Percentiles rank a stretch among this genome's conserved stretches.
phyloP scores from a whole-genome alignment of 2,329 filamentous ascomycete species.

The Berkeleyomyces basicola region DNA sequence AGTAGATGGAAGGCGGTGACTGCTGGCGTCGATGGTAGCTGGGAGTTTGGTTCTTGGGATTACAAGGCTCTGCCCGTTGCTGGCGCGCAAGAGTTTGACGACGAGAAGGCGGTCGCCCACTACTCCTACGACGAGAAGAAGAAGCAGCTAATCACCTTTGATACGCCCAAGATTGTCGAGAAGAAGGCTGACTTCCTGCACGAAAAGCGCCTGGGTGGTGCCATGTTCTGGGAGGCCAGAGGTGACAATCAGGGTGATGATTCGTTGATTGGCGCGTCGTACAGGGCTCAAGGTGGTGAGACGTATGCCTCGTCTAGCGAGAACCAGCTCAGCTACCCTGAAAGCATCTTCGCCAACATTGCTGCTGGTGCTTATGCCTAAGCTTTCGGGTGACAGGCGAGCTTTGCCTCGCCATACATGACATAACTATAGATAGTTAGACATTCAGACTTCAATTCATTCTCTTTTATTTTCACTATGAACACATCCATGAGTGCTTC shows the following conservation, averaged over 20 bases:
- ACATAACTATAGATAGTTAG: no score
- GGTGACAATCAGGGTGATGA: conserved; percentile 43
- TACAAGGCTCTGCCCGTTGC: conserved; percentile 58
- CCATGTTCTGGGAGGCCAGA: conserved; percentile 77
- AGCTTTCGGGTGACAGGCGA: no score
- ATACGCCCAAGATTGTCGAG: conserved; percentile 42
- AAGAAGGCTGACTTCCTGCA: conserved; percentile 52
- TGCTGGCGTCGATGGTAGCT: conserved; percentile 52
- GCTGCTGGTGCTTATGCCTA: conserved; percentile 18
- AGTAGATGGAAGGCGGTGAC: conserved; percentile 14
- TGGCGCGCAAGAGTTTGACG: conserved; percentile 40
- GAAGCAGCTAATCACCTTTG: conserved; percentile 54
- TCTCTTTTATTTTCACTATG: no score
- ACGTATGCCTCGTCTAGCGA: conserved; percentile 27
- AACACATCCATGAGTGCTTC: no score
- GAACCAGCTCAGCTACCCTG: conserved; percentile 36
- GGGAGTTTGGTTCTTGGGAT: conserved; percentile 63
- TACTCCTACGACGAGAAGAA: conserved; percentile 51
- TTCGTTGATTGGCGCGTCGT: conserved; percentile 41
- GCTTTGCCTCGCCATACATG: no score
- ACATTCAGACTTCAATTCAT: no score
- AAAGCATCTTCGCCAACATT: conserved; percentile 40
- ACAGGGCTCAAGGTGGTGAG: conserved; percentile 25
- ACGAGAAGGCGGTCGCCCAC: conserved; percentile 41
- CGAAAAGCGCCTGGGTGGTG: conserved; percentile 47